Percentiles rank a stretch among this genome's conserved stretches.
phyloP scores from a whole-genome alignment of 768 basidiomycete species.

The Mycena leptocephala region DNA sequence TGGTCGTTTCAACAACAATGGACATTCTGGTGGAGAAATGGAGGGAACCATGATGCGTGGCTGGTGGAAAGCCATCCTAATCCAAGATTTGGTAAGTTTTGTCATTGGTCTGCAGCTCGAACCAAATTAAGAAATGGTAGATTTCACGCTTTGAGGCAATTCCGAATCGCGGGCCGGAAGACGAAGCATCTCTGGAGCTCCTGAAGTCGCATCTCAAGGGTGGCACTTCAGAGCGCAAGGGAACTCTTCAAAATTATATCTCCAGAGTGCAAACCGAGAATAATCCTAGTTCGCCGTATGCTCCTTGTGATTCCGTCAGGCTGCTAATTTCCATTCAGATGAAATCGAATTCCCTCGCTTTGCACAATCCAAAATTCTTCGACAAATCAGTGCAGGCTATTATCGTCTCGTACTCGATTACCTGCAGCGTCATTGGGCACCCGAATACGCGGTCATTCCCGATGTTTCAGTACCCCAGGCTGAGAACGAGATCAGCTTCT shows the following conservation, averaged over 20 bases:
- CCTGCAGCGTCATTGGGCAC: neutral
- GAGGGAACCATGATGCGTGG: neutral
- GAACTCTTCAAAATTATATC: conserved; percentile 34
- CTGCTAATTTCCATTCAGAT: neutral
- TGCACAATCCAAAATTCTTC: neutral
- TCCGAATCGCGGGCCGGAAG: conserved; percentile 2
- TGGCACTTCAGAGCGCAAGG: conserved; percentile 24
- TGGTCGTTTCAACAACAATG: neutral
- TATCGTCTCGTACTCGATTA: neutral
- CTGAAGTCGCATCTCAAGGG: conserved; percentile 30
- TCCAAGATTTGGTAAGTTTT: neutral
- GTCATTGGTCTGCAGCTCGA: neutral
- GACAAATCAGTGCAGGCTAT: neutral
- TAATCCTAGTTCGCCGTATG: neutral
- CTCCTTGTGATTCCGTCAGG: too few relatives aligned
- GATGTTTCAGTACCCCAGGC: neutral
- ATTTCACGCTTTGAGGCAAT: conserved; percentile 22
- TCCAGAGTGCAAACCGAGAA: conserved; percentile 9
- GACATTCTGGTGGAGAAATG: neutral
- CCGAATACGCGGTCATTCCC: neutral
- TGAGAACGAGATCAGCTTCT: conserved; percentile 2
- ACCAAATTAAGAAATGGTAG: neutral
- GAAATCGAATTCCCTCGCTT: neutral
- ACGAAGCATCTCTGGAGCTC: conserved; percentile 4
- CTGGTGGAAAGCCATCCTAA: neutral